Base-by-base conservation (phyloP, 2,329 filamentous ascomycete species). In the Fusarium sarcochroum region DNA sequence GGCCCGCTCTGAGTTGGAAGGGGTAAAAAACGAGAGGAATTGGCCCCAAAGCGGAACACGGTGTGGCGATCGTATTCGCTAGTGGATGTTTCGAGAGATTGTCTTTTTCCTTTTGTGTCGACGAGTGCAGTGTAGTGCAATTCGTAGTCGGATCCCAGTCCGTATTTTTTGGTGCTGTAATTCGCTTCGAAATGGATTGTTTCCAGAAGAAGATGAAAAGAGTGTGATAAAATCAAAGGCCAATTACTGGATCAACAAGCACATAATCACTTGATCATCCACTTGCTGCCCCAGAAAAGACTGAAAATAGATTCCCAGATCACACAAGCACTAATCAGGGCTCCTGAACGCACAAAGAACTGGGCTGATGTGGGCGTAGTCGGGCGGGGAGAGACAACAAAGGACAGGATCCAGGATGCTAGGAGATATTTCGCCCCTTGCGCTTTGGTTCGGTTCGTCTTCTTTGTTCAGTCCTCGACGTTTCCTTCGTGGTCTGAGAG, bases 1-100 rank as follows among this genome's bases (percentile, higher is more conserved):
- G 60, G 58, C 46, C 37, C 60, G 41, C 34, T 35, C 34, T 49
- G 25, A 42, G 37, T 27, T 23, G 42, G 42, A 45, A 44, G 35
- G 48, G 56, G 30, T 35, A 37, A 54, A 55, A 55, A 61, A 51
- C 53, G 57, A 57, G 38, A 60, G 37, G 62, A 62, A 60, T 38
- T 68, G 62, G 38, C 32, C 59, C 58, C 49, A 41, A 69, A 64
- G 49, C 60, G 62, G 62, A 63, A 42, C 53, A 54, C 60, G 55
- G 61, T 54, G 48, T 25, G 60, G 56, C 60, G 63, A 71, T 72
- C 71, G 69, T 70, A 71, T 71, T 75, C 63, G 71, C 63, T 73
- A 73, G 69, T 56, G 57, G 44, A 20, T 37, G 53, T 62, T 69
- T 54, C n/a, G 48, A 59, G 41, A 56, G 49, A 55, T 68, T 21